Evolutionary conservation across 441 rosid genomes (phyloP), one percentile per base, ranked within the genome.

Genomic region (Cnidoscolus chayamansa): DNA sequence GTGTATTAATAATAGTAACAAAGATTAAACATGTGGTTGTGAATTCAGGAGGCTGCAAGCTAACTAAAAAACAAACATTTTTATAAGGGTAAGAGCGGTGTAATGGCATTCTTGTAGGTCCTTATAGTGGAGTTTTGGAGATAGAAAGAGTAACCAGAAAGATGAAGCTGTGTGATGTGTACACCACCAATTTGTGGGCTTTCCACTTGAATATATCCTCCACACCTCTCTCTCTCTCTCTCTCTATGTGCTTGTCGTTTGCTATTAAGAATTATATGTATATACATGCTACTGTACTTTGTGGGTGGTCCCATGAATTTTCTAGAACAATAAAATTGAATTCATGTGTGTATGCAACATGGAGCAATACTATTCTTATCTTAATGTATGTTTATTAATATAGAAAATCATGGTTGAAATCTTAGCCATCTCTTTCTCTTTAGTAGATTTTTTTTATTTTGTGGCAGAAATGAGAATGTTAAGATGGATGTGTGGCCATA

Each of bases 151-250:
- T 65, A 32, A 17, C 64, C 59, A 25, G 61, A 61, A 83, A 74
- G 67, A 70, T 47, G 63, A 72, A 73, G 71, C 68, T 66, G 49
- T 17, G 77, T 86, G 86, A 84, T 70, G 80, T 85, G 93, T 89
- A 88, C 71, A 68, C 84, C 94, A 89, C 89, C 79, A 79, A 75
- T 76, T 75, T 79, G 75, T 86, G 88, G 86, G 68, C 86, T 72
- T 72, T 72, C 85, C 95, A 84, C 91, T 87, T 58, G 16, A 71
- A 72, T 70, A 64, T 69, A 53, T 45, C 47, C 25, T 7, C 17
- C 8, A 3, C n/a, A 20, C 53, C 48, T 70, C 67, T 68, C 54
- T 12, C 40, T 49, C 20, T 17, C 10, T 5, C 50, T 7, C 9
- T 10, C 13, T 65, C 19, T 35, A 19, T 17, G 11, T 57, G 56